Evolutionary conservation across 257 asterid species (phyloP).

Genomic region (Fraxinus quadrangulata): DNA sequence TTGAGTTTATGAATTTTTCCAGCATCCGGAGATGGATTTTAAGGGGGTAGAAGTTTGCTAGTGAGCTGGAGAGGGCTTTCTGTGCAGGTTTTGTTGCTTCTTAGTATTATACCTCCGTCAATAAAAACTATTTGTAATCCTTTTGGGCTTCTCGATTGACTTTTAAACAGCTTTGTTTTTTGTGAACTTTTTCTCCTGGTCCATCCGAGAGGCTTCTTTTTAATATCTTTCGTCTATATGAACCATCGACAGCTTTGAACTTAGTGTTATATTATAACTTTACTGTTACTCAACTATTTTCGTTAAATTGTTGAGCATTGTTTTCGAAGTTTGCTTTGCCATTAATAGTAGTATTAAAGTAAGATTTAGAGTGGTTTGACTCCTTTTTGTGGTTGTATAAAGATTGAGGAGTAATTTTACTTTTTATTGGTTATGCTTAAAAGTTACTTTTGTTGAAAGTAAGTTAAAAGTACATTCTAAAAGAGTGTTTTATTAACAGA

Average conservation of each 20-base stretch:
- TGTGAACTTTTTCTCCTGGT: not conserved
- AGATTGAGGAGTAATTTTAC: not conserved
- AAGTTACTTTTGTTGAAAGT: not conserved
- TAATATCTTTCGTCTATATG: not conserved
- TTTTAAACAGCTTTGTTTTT: not conserved
- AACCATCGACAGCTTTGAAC: not conserved
- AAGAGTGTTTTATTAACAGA: not conserved
- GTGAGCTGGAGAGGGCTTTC: constrained; percentile 7
- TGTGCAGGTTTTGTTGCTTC: constrained; percentile 4
- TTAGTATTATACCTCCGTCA: not conserved
- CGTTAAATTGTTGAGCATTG: not conserved
- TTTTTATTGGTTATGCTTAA: not conserved
- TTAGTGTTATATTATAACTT: not conserved
- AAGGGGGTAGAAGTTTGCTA: constrained; percentile 56
- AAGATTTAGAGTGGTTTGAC: too few species aligned
- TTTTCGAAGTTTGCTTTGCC: not conserved
- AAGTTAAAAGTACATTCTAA: not conserved
- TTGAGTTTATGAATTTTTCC: constrained; percentile 29
- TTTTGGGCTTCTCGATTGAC: not conserved
- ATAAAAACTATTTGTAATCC: not conserved
- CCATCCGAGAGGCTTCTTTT: not conserved
- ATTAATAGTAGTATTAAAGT: not conserved
- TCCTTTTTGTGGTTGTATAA: too few species aligned
- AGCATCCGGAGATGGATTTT: constrained; percentile 87
- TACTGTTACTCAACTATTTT: too few species aligned